Conservation (phyloP, 2,329 filamentous ascomycete species). For the Acephala macrosclerotiorum region DNA sequence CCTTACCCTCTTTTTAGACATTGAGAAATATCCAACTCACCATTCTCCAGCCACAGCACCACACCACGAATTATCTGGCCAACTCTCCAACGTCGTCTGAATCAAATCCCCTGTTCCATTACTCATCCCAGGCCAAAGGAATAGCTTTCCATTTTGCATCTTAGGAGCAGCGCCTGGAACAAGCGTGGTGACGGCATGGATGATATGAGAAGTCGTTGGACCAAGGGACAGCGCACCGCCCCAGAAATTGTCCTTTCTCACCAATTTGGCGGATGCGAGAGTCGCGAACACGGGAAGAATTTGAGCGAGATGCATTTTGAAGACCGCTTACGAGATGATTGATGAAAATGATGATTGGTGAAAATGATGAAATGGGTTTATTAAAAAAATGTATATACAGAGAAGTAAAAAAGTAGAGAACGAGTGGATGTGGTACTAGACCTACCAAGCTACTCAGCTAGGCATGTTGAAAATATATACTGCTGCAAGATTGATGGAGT, state of each 20-base stretch:
- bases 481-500: neutral
- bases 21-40: conserved; percentile 42
- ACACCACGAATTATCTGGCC: conserved; percentile 51
- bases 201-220: conserved; percentile 48
- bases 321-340: neutral
- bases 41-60: conserved; percentile 49
- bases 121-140: conserved; percentile 54
- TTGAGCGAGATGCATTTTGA: conserved; percentile 7
- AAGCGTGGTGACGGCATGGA: conserved; percentile 50
- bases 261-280: conserved; percentile 6
- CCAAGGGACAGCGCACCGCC: conserved; percentile 49
- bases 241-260: conserved; percentile 43
- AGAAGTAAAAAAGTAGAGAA: conserved; percentile 3
- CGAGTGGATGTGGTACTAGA: conserved; percentile 1
- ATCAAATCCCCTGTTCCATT: conserved; percentile 53
- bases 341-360: neutral
- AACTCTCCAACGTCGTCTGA: conserved; percentile 51
- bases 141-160: conserved; percentile 48
- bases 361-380: neutral
- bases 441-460: neutral
- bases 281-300: neutral
- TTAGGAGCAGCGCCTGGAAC: conserved; percentile 49
- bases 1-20: too few relatives aligned
- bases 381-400: conserved; percentile 7
- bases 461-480: neutral